Conservation (phyloP, 2,329 filamentous ascomycete species). For the Diaporthe batatas region DNA sequence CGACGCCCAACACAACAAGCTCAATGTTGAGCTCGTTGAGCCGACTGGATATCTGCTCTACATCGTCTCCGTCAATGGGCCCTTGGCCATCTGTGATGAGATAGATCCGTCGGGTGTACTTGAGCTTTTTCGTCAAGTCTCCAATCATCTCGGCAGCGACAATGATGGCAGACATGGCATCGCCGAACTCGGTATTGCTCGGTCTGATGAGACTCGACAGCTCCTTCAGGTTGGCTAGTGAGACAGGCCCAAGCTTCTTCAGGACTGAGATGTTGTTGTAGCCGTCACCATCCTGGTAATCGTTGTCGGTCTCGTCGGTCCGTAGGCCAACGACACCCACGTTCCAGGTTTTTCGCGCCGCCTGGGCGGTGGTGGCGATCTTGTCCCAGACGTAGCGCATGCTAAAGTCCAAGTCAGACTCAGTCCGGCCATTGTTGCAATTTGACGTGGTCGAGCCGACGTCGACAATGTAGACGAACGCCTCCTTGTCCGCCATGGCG, state of each 20-base stretch:
- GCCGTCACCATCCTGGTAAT: conserved; percentile 72
- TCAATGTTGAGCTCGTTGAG: conserved; percentile 84
- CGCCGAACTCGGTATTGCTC: conserved; percentile 77
- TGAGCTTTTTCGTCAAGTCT: conserved; percentile 82
- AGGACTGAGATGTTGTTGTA: conserved; percentile 88
- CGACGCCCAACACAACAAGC: conserved; percentile 84
- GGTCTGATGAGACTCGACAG: conserved; percentile 75
- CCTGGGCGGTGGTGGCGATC: conserved; percentile 78
- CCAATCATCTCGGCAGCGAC: conserved; percentile 90
- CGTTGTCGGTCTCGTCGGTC: conserved; percentile 82
- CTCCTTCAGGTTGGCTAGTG: conserved; percentile 76
- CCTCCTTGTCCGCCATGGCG: conserved; percentile 92
- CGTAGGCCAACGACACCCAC: conserved; percentile 86
- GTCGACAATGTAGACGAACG: conserved; percentile 92
- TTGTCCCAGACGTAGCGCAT: conserved; percentile 97
- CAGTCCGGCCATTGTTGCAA: conserved; percentile 75
- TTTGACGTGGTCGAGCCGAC: conserved; percentile 87
- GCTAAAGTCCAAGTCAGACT: conserved; percentile 89
- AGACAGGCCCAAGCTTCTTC: conserved; percentile 73
- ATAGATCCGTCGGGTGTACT: conserved; percentile 84
- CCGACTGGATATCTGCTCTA: conserved; percentile 78
- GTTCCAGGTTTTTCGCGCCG: conserved; percentile 78
- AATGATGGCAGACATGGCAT: conserved; percentile 89
- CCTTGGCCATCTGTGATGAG: conserved; percentile 87
- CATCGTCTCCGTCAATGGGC: conserved; percentile 77